Conservation (phyloP, 1,284 basidiomycete species). For the Coniferiporia sulphurascens region DNA sequence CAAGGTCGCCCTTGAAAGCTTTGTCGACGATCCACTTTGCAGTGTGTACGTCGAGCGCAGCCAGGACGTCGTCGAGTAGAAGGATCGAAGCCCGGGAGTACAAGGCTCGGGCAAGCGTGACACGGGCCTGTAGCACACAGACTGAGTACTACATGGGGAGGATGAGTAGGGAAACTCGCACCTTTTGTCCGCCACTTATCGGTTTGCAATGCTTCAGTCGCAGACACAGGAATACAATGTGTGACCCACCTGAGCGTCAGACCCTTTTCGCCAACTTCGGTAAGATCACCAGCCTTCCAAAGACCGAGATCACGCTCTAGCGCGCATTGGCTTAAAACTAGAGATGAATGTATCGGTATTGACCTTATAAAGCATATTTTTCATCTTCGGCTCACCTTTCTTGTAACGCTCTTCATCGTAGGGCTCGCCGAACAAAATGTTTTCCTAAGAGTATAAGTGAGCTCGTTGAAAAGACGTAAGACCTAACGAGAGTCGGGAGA, state of each 20-base stretch:
- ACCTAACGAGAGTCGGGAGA: not conserved
- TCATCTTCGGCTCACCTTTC: conserved; percentile 22
- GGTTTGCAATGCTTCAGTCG: conserved; percentile 20
- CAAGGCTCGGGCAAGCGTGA: conserved; percentile 36
- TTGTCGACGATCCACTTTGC: conserved; percentile 42
- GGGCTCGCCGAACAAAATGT: conserved; percentile 49
- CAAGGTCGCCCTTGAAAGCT: conserved; percentile 36
- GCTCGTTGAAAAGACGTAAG: not conserved
- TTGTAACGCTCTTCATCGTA: conserved; percentile 48
- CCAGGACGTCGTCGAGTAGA: conserved; percentile 38
- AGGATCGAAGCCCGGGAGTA: conserved; percentile 35
- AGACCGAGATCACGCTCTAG: conserved; percentile 58
- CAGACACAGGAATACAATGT: not conserved
- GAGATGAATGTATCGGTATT: conserved; percentile 24
- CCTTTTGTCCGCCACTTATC: conserved; percentile 40
- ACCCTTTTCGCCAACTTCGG: conserved; percentile 34
- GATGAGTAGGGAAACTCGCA: not conserved
- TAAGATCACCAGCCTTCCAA: conserved; percentile 60
- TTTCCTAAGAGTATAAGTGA: conserved; percentile 30
- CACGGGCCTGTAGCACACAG: conserved; percentile 8
- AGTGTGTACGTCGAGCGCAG: conserved; percentile 43
- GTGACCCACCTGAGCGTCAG: conserved; percentile 25
- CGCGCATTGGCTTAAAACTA: conserved; percentile 58
- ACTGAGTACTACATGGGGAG: too few species aligned
- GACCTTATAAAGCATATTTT: not conserved